These are phyloP conservation scores for Colletotrichum echinochloae DNA, from an alignment of 2,329 filamentous ascomycete species.

Conservation along the genomic window DNA sequence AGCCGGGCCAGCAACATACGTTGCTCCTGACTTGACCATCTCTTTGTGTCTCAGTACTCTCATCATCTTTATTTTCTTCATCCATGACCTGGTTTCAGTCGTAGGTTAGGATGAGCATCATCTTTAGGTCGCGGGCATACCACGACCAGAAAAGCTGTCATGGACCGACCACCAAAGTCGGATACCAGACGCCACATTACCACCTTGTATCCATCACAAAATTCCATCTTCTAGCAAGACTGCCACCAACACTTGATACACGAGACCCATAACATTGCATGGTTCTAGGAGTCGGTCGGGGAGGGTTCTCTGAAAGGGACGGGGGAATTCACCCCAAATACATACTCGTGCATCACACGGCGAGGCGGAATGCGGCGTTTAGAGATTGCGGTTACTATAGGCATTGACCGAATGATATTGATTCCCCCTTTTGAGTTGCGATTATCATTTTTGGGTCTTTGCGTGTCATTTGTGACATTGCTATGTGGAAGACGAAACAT, in stretches of 20 bases:
- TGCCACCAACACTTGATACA: slow-evolving; percentile 16
- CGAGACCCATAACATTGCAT: slow-evolving; percentile 35
- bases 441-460: neutral
- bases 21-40: slow-evolving; percentile 6
- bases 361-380: slow-evolving; percentile 39
- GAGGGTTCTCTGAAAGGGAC: slow-evolving; percentile 22
- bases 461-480: neutral
- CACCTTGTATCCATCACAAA: slow-evolving; percentile 31
- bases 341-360: slow-evolving; percentile 39
- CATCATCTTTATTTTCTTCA: neutral
- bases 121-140: neutral
- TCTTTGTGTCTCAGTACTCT: slow-evolving; percentile 12
- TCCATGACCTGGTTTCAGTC: slow-evolving; percentile 5
- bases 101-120: neutral
- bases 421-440: slow-evolving; percentile 15
- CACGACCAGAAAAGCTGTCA: slow-evolving; percentile 3
- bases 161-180: slow-evolving; percentile 1
- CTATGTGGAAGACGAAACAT: neutral
- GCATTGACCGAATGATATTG: slow-evolving; percentile 38
- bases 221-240: slow-evolving; percentile 4
- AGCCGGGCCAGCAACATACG: slow-evolving; percentile 7
- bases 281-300: slow-evolving; percentile 34
- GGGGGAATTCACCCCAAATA: slow-evolving; percentile 28
- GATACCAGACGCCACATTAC: slow-evolving; percentile 1
- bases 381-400: slow-evolving; percentile 36